Evolutionary conservation across 768 basidiomycete species (phyloP), one percentile per base, ranked within the genome.

Genomic region (Boletus sensibilis): DNA sequence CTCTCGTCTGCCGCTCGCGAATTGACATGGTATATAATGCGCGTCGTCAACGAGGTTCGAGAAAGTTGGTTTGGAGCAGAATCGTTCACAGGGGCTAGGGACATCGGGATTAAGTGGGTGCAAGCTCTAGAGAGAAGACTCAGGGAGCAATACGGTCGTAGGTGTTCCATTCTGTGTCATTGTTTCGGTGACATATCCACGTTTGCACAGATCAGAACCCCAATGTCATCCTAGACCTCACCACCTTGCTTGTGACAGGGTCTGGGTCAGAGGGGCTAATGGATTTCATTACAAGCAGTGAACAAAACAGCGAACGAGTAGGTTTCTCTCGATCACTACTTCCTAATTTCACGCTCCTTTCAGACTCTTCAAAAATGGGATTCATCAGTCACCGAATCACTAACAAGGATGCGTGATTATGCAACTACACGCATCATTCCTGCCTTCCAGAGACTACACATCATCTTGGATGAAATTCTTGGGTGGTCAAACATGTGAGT

Each of bases 311-410:
- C 56, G 91, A 94, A 73, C 78, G 92, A 68, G 92, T 91, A 73
- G 62, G 75, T 68, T 38, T 54, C 42, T 41, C 40, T 40, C 47
- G 50, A 58, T 58, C 54, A 42, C 54, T 49, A 12, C 29, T 44
- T n/a, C 46, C 45, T 43, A 56, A 57, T 34, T 64, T 72, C 53
- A 73, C 55, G 40, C 42, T 59, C 37, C 34, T 66, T 57, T 48
- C 60, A 93, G 91, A 84, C 85, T 45, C 78, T 93, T 53, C 85
- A 86, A 67, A 91, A 90, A 68, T 94, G 91, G 91, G 90, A 93
- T 67, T 76, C 82, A 2, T 84, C 83, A 5, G 81, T 92, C 61
- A 76, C 78, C 11, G 88, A 92, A 57, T 82, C 88, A 16, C 70
- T 94, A 49, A 75, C 79, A 33, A 89, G 84, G 67, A 73, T 92